phyloP scores from a whole-genome alignment of 2,329 filamentous ascomycete genomes.

The Diaporthe aspalathi region DNA sequence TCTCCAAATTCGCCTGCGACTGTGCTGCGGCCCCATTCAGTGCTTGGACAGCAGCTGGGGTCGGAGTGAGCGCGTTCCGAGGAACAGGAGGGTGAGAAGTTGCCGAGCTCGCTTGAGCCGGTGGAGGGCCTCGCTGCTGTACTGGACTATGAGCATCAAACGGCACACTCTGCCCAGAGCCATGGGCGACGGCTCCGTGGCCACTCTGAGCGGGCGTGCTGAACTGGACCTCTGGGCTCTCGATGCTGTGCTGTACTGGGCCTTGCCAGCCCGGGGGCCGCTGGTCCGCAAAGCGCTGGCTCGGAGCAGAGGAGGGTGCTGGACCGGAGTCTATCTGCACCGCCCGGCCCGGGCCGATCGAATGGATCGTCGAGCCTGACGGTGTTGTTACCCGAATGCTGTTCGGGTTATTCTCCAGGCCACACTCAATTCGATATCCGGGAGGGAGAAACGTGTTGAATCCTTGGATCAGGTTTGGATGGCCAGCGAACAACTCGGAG shows the following conservation, averaged over 20 bases:
- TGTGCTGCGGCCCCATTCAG: conserved; percentile 71
- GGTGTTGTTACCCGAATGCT: conserved; percentile 97
- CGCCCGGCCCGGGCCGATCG: conserved; percentile 71
- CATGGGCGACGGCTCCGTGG: conserved; percentile 59
- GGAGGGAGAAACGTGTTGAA: conserved; percentile 98
- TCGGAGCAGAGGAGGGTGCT: conserved; percentile 51
- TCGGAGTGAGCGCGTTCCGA: conserved; percentile 69
- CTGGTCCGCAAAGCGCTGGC: conserved; percentile 59
- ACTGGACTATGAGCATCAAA: conserved; percentile 48
- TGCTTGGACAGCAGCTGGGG: conserved; percentile 66
- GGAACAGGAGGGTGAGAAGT: conserved; percentile 58
- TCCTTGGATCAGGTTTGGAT: conserved; percentile 94
- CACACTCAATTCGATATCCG: conserved; percentile 96
- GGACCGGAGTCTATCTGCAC: conserved; percentile 57
- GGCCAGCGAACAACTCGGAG: conserved; percentile 93
- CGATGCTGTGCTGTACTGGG: conserved; percentile 67
- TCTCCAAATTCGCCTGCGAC: conserved; percentile 73
- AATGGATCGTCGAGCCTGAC: conserved; percentile 95
- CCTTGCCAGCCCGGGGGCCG: conserved; percentile 64
- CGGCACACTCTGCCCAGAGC: conserved; percentile 45
- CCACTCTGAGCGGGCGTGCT: conserved; percentile 67
- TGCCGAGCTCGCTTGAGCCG: conserved; percentile 49
- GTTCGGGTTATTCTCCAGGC: conserved; percentile 92
- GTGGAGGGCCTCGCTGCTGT: conserved; percentile 48
- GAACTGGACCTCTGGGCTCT: conserved; percentile 72